Base-by-base conservation (phyloP, 768 basidiomycete species). In the Pulveroboletus sp. region DNA sequence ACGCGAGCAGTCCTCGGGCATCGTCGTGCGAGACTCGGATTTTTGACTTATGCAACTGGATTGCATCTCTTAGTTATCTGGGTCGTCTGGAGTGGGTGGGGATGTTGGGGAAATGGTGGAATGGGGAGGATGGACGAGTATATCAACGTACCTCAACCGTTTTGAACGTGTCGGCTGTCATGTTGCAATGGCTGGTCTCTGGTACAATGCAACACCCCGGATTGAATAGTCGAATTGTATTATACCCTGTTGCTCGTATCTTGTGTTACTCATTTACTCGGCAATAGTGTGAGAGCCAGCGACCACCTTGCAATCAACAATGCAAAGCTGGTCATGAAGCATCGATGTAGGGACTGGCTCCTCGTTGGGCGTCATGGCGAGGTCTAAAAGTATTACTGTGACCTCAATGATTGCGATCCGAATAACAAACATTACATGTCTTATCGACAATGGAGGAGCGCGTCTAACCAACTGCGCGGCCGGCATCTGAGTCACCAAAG, bases 1-100 rank as follows among this genome's bases (percentile, higher is more conserved):
- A 95, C 96, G 0, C 83, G 88, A 43, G 77, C 83, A 10, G 85
- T 98, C 46, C 79, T 97, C 26, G 89, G 91, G 37, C 93, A 92
- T 63, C 86, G 93, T 27, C 81, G 92, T 14, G 84, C 93, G n/a
- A 76, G 96, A 60, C 86, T 85, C 17, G 79, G 89, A 38, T 97
- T 97, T 66, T 83, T 97, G 51, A 74, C 84, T 43, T 99, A 99
- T 68, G 87, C 95, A 6, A 66, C 86, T 11, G 80, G 75, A 5
- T 67, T 96, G 17, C 93, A 96, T 64, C 51, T 86, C n/a, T 72
- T 94, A 28, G 86, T 93, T 28, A 73, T 94, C 68, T 86, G 81
- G 65, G 86, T 84, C 6, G 76, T 81, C 11, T 63, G 62, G 62
- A 56, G 54, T 11, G 59, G 59, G 30, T 91, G 87, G 63, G 86